Base-by-base conservation (phyloP, 1,139 yeast species). In the Oligophagozyma castellii region DNA sequence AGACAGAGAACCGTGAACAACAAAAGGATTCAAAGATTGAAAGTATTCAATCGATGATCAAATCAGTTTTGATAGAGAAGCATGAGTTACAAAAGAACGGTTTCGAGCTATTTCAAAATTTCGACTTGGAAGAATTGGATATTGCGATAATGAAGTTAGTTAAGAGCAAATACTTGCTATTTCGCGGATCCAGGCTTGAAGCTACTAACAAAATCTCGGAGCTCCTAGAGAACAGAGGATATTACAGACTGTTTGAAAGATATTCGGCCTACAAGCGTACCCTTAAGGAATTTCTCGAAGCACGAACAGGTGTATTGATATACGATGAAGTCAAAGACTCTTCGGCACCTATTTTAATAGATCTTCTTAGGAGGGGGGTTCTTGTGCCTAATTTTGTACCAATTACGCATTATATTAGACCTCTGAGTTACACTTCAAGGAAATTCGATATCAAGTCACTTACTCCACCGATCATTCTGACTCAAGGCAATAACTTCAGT, bases 71-170 rank as follows among this genome's bases (percentile, higher is more conserved):
- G 12, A 35, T 46, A 12, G 53, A 43, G 11, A 37, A 31, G 7
- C 15, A 40, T 1, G 44, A 40, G n/a, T 36, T 43, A 3, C 35
- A 37, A 5, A 42, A 35, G 14, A 43, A 42, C 12, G 48, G 42
- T 14, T 37, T 50, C 23, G 39, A 38, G 12, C 30, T 37, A 3
- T 27, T 53, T 16, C 33, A 42, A 11, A 31, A 33, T 12, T 36
- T 43, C 12, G 32, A 44, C 5, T 39, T 38, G 12, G 52, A 48
- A 25, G 43, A 37, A 10, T 30, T 53, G 7, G 55, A 53, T 29
- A 43, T 39, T 20, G 47, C 47, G 10, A 35, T 51, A 2, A 38
- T 49, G 38, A 55, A 50, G 28, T 40, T 53, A 51, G 56, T 56
- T 1, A 48, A 44, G 28, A 50, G 49, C 14, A 46, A 49, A 26